Evolutionary conservation across 1,284 basidiomycete species (phyloP).

Genomic region (Malassezia yamatoensis): DNA sequence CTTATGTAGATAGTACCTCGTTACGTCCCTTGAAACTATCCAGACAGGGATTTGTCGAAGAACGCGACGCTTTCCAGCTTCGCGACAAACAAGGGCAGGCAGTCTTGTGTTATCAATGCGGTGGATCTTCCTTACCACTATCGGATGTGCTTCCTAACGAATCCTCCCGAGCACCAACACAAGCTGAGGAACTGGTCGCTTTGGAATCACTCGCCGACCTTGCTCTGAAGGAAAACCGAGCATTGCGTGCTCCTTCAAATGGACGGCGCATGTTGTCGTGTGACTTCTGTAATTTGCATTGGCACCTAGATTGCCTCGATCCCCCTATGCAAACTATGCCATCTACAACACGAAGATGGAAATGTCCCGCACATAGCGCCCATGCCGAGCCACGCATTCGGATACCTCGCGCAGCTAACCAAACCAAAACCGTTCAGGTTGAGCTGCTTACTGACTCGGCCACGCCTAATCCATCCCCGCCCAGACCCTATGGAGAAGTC

Average conservation of each 20-base stretch:
- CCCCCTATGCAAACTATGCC: conserved; percentile 82
- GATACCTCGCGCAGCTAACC: conserved; percentile 23
- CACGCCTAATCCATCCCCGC: conserved; percentile 56
- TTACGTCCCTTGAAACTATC: conserved; percentile 27
- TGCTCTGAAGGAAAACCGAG: conserved; percentile 28
- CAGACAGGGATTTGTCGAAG: conserved; percentile 75
- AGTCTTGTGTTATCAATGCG: conserved; percentile 80
- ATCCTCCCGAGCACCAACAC: neutral
- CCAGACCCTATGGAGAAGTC: conserved; percentile 67
- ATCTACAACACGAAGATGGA: conserved; percentile 81
- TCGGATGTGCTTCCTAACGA: conserved; percentile 4
- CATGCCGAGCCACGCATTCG: conserved; percentile 54
- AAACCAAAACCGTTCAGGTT: conserved; percentile 21
- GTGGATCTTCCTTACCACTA: conserved; percentile 62
- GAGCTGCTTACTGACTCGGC: conserved; percentile 52
- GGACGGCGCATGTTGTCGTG: conserved; percentile 68
- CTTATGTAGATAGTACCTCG: conserved; percentile 60
- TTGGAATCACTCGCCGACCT: conserved; percentile 35
- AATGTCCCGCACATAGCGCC: conserved; percentile 92
- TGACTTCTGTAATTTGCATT: conserved; percentile 87
- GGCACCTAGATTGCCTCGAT: conserved; percentile 92
- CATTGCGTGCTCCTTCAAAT: neutral
- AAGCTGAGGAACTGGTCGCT: neutral
- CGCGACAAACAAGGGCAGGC: conserved; percentile 72
- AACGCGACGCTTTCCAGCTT: conserved; percentile 76